A percentile compares a stretch with the other conserved stretches of the same genome.
phyloP scores from a whole-genome alignment of 108 stramenopile species.

The Cyclotella cryptica region DNA sequence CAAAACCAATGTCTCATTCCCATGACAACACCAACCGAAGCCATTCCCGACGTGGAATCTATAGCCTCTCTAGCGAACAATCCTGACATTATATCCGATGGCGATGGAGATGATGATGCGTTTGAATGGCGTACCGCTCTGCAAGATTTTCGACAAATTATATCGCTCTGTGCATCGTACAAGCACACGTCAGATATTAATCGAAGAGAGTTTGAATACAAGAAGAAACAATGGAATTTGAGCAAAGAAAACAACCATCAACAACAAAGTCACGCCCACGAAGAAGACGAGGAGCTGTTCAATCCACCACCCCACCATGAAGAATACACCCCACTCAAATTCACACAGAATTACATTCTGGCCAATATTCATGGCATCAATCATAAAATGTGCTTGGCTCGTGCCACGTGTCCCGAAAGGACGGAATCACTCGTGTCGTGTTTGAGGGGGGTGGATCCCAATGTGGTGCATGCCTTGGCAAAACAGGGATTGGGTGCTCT shows the following conservation, averaged over 20 bases:
- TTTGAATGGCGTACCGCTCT: slow-evolving; percentile 4
- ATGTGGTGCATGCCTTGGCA: slow-evolving; percentile 4
- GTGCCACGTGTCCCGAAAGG: slow-evolving; percentile 32
- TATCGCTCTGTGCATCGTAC: slow-evolving; percentile 29
- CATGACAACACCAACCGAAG: slow-evolving; percentile 11
- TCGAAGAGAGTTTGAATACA: slow-evolving; percentile 3
- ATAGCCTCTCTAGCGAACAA: slow-evolving; percentile 18
- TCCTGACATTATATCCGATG: neutral
- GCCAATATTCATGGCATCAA: slow-evolving; percentile 28
- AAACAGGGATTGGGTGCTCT: slow-evolving; percentile 29
- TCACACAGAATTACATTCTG: slow-evolving; percentile 24
- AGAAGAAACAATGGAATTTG: neutral
- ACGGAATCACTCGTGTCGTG: slow-evolving; percentile 21
- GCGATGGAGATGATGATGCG: neutral
- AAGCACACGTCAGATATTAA: slow-evolving; percentile 15
- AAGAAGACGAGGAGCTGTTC: neutral
- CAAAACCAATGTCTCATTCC: slow-evolving; percentile 35
- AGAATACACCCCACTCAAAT: slow-evolving; percentile 34
- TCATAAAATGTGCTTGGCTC: slow-evolving; percentile 30
- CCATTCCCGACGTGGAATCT: slow-evolving; percentile 21
- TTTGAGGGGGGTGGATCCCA: slow-evolving; percentile 25
- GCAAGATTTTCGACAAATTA: slow-evolving; percentile 23
- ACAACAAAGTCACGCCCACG: neutral
- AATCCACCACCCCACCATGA: slow-evolving; percentile 24
- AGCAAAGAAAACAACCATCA: no score